Evolutionary conservation across 257 asterid genomes (phyloP), one percentile per base, ranked within the genome.

Genomic region (Solanum pimpinellifolium): DNA sequence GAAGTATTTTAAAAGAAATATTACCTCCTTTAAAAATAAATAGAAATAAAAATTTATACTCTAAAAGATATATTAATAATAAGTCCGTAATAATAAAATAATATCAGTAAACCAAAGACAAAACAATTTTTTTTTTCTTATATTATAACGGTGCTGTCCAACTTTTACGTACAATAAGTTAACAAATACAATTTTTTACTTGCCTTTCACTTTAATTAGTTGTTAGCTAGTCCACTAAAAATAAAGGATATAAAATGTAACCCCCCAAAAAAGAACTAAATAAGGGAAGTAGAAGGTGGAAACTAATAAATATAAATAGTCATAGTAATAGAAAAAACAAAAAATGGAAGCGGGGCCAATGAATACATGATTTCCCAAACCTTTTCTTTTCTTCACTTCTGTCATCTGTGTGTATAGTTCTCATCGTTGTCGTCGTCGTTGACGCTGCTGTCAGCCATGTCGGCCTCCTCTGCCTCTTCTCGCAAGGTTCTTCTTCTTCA

Each of bases 391-490:
- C 39, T 69, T 69, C 76, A 7, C 18, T 21, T 6, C 73, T 65
- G 49, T 49, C 68, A 21, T 59, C 27, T 59, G 27, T 21, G 41
- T 14, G 60, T 29, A 23, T 33, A 76, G 85, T 60, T 62, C 21
- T 69, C 75, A 16, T 47, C 59, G 56, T 47, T 21, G 59, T 44
- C 13, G 31, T 68, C 88, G 23, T 47, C 88, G 60, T 80, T n/a
- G 35, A 76, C 47, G 42, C 86, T 46, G 15, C 39, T 37, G 44
- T 35, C 11, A 89, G 87, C 91, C 88, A 91, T 91, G 93, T 88
- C 90, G 68, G 87, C 85, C 88, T 89, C 93, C 87, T 88, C 93
- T 35, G 87, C 92, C 52, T 49, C 92, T 88, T 77, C 92, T 59
- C 90, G 90, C 83, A 91, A 90, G 92, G 93, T 91, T 72, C 0